Conservation (phyloP, 306 rosid species). For the Prunus mira region DNA sequence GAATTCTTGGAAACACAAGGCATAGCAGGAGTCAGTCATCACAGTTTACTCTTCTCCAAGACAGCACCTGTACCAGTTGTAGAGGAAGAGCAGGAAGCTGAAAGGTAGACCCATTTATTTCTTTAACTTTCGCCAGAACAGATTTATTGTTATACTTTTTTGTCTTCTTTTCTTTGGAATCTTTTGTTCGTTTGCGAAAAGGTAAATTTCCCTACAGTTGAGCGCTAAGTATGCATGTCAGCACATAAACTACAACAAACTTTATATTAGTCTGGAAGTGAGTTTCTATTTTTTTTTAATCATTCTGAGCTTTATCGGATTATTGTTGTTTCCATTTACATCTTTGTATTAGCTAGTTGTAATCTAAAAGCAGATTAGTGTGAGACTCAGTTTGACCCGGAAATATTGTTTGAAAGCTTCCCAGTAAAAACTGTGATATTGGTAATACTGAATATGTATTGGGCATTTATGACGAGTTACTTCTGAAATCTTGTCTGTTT, state of each 20-base stretch:
- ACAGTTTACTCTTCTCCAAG: slow-evolving; percentile 88
- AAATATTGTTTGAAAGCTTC: background rate
- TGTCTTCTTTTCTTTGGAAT: background rate
- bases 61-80: slow-evolving; percentile 55
- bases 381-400: background rate
- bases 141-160: background rate
- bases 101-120: slow-evolving; percentile 40
- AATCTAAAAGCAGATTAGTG: background rate
- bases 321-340: background rate
- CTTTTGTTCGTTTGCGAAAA: background rate
- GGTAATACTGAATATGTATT: background rate
- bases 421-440: too few species aligned
- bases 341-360: background rate
- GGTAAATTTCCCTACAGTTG: background rate
- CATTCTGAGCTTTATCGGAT: background rate
- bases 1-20: slow-evolving; percentile 68
- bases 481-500: background rate
- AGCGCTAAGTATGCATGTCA: background rate
- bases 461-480: background rate
- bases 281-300: background rate
- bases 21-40: slow-evolving; percentile 92
- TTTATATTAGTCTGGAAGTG: background rate
- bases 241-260: background rate
- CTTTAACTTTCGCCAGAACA: background rate
- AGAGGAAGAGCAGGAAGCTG: slow-evolving; percentile 47